Percentiles rank a stretch among this genome's conserved stretches.
These are phyloP conservation scores for Glaciozyma martinii DNA, from an alignment of 768 basidiomycete species.

Conservation along the genomic window DNA sequence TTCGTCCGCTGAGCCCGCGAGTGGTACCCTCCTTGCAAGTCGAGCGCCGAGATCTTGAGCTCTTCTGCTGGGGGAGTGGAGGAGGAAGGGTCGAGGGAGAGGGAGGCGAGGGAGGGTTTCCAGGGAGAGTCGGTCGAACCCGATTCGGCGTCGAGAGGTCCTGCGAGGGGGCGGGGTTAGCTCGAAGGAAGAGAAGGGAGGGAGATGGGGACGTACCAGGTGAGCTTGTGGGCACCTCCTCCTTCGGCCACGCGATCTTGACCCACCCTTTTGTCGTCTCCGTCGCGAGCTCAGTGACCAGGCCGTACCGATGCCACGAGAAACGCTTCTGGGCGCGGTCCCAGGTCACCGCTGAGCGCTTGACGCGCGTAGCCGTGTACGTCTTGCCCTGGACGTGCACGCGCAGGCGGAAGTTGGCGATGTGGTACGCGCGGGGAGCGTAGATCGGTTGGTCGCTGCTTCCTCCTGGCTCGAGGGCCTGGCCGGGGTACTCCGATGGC, in stretches of 20 bases:
- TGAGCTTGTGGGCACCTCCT: slow-evolving; percentile 11
- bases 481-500: slow-evolving; percentile 23
- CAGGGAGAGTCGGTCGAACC: slow-evolving; percentile 8
- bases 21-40: slow-evolving; percentile 21
- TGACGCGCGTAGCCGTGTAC: slow-evolving; percentile 25
- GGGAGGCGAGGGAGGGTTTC: slow-evolving; percentile 12
- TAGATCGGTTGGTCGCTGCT: slow-evolving; percentile 2
- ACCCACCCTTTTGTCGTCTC: slow-evolving; percentile 18
- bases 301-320: slow-evolving; percentile 24
- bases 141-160: slow-evolving; percentile 8
- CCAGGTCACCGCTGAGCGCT: slow-evolving; percentile 22
- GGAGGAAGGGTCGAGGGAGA: slow-evolving; percentile 16
- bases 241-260: slow-evolving; percentile 24
- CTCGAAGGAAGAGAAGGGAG: background rate
- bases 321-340: slow-evolving; percentile 17
- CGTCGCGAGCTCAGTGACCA: slow-evolving; percentile 19
- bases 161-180: slow-evolving; percentile 4
- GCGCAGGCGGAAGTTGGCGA: slow-evolving; percentile 30
- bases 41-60: slow-evolving; percentile 15
- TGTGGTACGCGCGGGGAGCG: slow-evolving; percentile 22
- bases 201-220: background rate
- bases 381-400: slow-evolving; percentile 16
- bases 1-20: slow-evolving; percentile 19
- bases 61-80: slow-evolving; percentile 9
- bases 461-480: slow-evolving; percentile 14